Evolutionary conservation across 345 rosid genomes (phyloP).

Genomic region (Fremontodendron californicum): DNA sequence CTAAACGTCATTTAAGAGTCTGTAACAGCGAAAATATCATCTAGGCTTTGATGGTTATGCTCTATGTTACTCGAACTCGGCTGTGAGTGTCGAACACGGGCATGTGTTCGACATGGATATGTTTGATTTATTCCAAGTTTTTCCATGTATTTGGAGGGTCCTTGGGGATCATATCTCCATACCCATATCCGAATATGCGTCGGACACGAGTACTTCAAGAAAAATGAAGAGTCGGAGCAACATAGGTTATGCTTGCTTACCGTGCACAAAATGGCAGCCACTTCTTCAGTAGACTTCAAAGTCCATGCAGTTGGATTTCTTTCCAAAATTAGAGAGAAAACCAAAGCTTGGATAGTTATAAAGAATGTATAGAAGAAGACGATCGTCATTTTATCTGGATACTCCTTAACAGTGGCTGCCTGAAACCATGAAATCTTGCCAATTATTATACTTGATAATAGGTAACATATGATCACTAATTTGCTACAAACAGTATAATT

Average conservation of each 20-base stretch:
- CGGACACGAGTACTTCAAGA: no score
- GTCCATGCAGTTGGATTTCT: constrained; percentile 33
- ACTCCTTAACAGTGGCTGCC: constrained; percentile 11
- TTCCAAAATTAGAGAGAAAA: constrained; percentile 25
- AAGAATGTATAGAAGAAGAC: constrained; percentile 20
- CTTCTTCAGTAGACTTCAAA: constrained; percentile 26
- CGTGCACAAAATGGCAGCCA: constrained; percentile 30
- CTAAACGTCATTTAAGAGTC: background rate
- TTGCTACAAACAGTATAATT: background rate
- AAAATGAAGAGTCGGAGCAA: no score
- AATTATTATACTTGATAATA: constrained; percentile 11
- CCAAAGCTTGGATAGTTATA: constrained; percentile 21
- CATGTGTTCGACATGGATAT: no score
- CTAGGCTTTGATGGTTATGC: background rate
- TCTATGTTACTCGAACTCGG: no score
- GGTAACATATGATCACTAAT: background rate
- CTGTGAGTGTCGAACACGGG: no score
- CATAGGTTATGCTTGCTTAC: no score
- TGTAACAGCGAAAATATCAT: background rate
- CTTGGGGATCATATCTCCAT: no score
- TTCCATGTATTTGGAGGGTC: no score
- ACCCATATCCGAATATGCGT: no score
- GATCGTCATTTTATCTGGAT: constrained; percentile 15
- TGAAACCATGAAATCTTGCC: constrained; percentile 10
- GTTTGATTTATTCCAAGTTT: no score